Conservation (phyloP, 1,284 basidiomycete species). For the Apiotrichum mycotoxinovorans region DNA sequence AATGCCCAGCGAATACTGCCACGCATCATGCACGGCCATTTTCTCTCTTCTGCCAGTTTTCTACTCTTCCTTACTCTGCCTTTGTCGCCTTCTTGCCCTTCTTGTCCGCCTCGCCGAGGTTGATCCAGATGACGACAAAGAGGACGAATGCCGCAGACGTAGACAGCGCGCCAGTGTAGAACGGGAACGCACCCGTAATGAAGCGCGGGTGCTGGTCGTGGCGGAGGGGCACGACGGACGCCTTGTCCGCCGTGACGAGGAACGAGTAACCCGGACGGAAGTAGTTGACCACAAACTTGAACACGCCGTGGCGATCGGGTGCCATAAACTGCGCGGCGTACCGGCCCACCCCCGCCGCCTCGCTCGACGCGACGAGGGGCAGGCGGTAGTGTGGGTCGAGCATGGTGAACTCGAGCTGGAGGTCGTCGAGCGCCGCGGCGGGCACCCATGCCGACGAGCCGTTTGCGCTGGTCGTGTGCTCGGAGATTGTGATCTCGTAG, state of each 20-base stretch:
- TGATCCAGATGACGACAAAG: constrained; percentile 78
- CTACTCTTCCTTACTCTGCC: constrained; percentile 25
- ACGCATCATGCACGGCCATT: background rate
- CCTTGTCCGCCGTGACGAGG: constrained; percentile 68
- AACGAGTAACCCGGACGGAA: constrained; percentile 78
- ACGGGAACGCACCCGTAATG: constrained; percentile 90
- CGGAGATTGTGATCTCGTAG: constrained; percentile 60
- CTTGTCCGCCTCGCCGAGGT: constrained; percentile 56
- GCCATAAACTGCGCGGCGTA: constrained; percentile 77
- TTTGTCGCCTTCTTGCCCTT: constrained; percentile 43
- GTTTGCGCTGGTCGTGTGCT: constrained; percentile 35
- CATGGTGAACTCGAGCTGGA: constrained; percentile 97
- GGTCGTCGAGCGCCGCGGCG: constrained; percentile 64
- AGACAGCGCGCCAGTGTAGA: constrained; percentile 83
- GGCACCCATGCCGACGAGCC: constrained; percentile 60
- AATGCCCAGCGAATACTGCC: background rate
- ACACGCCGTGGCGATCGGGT: constrained; percentile 95
- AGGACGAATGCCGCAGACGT: constrained; percentile 77
- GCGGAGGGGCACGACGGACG: constrained; percentile 84
- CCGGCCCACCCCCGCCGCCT: constrained; percentile 38
- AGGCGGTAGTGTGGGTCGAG: constrained; percentile 90
- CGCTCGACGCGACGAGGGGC: constrained; percentile 53
- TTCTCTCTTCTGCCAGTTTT: background rate
- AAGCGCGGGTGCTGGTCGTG: constrained; percentile 95
- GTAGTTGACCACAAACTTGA: constrained; percentile 88